Conservation (phyloP, 495 filamentous ascomycete species). For the Corynascus novoguineensis region DNA sequence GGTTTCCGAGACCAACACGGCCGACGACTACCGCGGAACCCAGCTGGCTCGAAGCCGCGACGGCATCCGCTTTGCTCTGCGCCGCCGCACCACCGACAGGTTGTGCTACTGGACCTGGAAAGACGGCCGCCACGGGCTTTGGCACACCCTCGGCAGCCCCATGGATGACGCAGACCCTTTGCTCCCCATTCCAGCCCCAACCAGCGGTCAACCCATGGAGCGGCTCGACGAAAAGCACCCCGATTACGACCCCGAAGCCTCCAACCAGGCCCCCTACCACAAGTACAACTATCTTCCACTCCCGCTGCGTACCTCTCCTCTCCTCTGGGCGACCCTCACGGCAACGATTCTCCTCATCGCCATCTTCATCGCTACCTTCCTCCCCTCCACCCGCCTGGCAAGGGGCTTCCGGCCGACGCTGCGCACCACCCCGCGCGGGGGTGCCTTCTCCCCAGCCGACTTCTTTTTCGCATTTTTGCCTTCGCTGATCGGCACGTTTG, state of each 20-base stretch:
- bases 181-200: slow-evolving; percentile 24
- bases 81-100: slow-evolving; percentile 50
- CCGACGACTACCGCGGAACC: slow-evolving; percentile 55
- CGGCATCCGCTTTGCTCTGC: slow-evolving; percentile 44
- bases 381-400: slow-evolving; percentile 55
- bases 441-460: slow-evolving; percentile 76
- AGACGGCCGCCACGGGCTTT: slow-evolving; percentile 37
- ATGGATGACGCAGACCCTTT: slow-evolving; percentile 29
- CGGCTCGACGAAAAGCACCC: slow-evolving; percentile 38
- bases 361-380: slow-evolving; percentile 70
- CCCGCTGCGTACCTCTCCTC: slow-evolving; percentile 61
- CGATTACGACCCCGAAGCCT: slow-evolving; percentile 21
- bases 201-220: slow-evolving; percentile 24
- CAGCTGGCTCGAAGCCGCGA: slow-evolving; percentile 53
- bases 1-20: slow-evolving; percentile 71
- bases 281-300: slow-evolving; percentile 70
- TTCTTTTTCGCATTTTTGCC: slow-evolving; percentile 87
- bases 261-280: slow-evolving; percentile 41
- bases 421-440: slow-evolving; percentile 50
- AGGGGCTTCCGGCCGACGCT: slow-evolving; percentile 67
- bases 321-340: slow-evolving; percentile 59
- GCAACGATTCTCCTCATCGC: slow-evolving; percentile 63
- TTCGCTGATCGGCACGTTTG: slow-evolving; percentile 62
- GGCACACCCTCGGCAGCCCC: slow-evolving; percentile 40
- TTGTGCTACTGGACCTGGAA: slow-evolving; percentile 78